A percentile compares a stretch with the other conserved stretches of the same genome.
These are phyloP conservation scores for Ceratocystiopsis minuta DNA, from an alignment of 2,329 filamentous ascomycete species.

Conservation along the genomic window DNA sequence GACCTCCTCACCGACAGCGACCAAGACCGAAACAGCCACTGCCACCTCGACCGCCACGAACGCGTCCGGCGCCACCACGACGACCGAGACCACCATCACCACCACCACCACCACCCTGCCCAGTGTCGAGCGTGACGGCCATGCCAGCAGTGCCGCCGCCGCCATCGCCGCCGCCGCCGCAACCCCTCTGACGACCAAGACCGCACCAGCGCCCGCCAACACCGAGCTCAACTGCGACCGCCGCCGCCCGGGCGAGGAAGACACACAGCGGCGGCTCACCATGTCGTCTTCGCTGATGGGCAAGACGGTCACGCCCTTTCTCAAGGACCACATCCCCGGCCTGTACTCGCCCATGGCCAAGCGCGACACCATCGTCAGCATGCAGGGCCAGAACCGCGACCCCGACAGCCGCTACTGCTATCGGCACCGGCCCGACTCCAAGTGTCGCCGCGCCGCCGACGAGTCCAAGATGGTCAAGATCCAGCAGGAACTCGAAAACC, in stretches of 20 bases:
- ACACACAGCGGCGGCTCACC: constrained; percentile 31
- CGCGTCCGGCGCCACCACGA: neutral
- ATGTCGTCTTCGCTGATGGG: constrained; percentile 50
- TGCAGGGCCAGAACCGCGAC: constrained; percentile 25
- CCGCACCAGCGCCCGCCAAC: constrained; percentile 2
- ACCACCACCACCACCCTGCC: neutral
- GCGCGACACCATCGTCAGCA: constrained; percentile 24
- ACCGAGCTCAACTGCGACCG: constrained; percentile 31
- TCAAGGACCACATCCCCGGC: constrained; percentile 76
- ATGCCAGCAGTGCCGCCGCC: no score
- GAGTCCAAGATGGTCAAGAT: constrained; percentile 93
- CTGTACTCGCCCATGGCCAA: constrained; percentile 69
- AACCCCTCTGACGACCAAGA: no score
- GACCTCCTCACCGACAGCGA: neutral
- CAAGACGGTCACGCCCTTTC: constrained; percentile 70
- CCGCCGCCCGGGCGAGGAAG: constrained; percentile 29
- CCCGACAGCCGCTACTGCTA: constrained; percentile 89
- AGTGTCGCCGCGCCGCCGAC: constrained; percentile 82
- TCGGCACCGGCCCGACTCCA: constrained; percentile 80
- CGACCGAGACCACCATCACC: neutral
- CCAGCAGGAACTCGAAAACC: constrained; percentile 68
- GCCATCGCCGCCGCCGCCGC: no score
- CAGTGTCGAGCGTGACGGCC: no score
- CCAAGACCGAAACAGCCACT: neutral
- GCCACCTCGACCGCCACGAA: neutral